Evolutionary conservation across 176 grass and related monocot species (phyloP).

Genomic region (Triticum dicoccoides): DNA sequence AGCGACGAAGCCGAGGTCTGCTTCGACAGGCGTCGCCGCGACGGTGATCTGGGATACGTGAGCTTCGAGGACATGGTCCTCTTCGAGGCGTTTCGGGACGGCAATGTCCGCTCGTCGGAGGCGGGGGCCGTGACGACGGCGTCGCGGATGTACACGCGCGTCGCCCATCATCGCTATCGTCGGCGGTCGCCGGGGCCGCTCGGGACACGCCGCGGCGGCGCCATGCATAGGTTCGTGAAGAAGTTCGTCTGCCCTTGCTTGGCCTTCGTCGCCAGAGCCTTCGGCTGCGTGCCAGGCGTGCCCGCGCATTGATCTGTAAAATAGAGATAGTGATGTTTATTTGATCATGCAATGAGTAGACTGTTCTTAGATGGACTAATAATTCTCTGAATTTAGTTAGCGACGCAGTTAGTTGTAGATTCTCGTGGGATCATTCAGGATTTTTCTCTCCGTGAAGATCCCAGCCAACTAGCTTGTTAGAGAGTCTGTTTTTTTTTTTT

Average conservation of each 20-base stretch:
- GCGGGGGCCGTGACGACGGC: too few relatives aligned
- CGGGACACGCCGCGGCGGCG: not conserved
- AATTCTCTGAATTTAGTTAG: too few relatives aligned
- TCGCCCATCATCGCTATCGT: not conserved
- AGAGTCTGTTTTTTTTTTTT: too few relatives aligned
- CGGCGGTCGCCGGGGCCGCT: not conserved
- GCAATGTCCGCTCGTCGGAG: too few relatives aligned
- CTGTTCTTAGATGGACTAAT: too few relatives aligned
- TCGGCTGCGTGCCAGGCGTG: not conserved
- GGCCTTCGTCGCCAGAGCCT: not conserved
- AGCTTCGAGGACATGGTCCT: not conserved
- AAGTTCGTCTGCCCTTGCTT: not conserved
- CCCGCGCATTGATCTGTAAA: not conserved
- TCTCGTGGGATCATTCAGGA: too few relatives aligned
- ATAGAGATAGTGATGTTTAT: not conserved
- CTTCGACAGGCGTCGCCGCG: too few relatives aligned
- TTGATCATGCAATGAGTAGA: too few relatives aligned
- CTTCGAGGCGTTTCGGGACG: too few relatives aligned
- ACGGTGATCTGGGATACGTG: not conserved
- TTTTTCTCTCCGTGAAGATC: too few relatives aligned
- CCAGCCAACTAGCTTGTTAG: too few relatives aligned
- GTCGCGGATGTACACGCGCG: not conserved
- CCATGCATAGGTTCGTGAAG: not conserved
- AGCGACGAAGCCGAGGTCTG: not conserved
- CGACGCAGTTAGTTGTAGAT: too few relatives aligned